These are phyloP conservation scores for Malus asiatica DNA, from an alignment of 306 rosid species.

Conservation along the genomic window DNA sequence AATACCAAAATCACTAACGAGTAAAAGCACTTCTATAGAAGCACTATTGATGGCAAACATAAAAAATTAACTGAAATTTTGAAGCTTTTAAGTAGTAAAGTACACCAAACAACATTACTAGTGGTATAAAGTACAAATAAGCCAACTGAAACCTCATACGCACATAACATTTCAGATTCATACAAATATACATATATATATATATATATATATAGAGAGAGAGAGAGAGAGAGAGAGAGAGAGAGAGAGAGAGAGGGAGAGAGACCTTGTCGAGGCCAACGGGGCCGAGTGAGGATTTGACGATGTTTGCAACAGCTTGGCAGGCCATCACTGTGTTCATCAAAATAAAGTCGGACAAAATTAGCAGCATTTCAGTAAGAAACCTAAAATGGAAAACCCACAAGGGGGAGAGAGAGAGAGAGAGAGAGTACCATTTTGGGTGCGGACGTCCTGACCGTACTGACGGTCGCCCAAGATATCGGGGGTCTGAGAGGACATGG, in stretches of 20 bases:
- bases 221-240: background rate
- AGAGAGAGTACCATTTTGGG: constrained; percentile 65
- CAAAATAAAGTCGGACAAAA: background rate
- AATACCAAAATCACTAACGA: background rate
- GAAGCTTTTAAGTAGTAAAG: background rate
- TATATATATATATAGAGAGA: background rate
- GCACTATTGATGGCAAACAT: background rate
- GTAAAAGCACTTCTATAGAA: background rate
- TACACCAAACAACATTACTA: background rate
- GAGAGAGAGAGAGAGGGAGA: background rate
- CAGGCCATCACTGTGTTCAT: constrained; percentile 62
- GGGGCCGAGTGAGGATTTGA: constrained; percentile 88
- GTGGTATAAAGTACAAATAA: background rate
- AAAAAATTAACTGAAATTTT: background rate
- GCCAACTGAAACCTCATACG: background rate
- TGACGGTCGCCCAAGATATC: constrained; percentile 93
- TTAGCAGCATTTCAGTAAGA: background rate
- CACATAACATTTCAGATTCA: background rate
- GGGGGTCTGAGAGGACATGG: constrained; percentile 47
- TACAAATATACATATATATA: background rate
- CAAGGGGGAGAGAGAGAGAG: background rate
- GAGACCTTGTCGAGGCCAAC: constrained; percentile 97
- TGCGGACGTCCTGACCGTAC: constrained; percentile 89
- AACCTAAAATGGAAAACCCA: background rate
- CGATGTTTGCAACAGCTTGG: constrained; percentile 90